phyloP scores from a whole-genome alignment of 1,284 basidiomycete species.

The Somion occarium region DNA sequence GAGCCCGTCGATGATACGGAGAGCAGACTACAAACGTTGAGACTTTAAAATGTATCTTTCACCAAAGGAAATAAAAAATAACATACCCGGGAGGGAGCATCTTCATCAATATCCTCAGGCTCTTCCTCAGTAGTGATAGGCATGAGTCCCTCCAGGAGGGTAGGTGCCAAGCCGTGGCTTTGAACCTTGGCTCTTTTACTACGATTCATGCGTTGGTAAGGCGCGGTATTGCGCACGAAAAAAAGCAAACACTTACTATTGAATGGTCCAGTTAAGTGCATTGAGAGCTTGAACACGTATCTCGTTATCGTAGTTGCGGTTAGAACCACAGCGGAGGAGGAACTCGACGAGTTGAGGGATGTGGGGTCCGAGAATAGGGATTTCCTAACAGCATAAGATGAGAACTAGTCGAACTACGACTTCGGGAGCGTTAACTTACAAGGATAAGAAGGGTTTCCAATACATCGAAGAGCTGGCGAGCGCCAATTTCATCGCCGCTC shows the following conservation, averaged over 20 bases:
- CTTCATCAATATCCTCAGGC: slow-evolving; percentile 86
- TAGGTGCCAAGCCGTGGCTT: slow-evolving; percentile 78
- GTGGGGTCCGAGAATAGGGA: slow-evolving; percentile 87
- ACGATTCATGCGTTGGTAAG: slow-evolving; percentile 11
- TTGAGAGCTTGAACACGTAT: slow-evolving; percentile 92
- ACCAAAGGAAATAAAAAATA: not conserved
- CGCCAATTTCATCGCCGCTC: slow-evolving; percentile 74
- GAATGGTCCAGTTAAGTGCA: slow-evolving; percentile 93
- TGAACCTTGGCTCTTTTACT: slow-evolving; percentile 98
- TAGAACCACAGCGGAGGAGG: slow-evolving; percentile 83
- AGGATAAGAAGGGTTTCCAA: slow-evolving; percentile 94
- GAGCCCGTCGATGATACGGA: slow-evolving; percentile 93
- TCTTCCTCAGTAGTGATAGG: slow-evolving; percentile 91
- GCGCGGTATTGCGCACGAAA: slow-evolving; percentile 3
- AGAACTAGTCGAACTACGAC: not conserved
- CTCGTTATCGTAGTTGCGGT: slow-evolving; percentile 74
- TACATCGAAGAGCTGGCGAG: slow-evolving; percentile 91
- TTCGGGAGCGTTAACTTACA: slow-evolving; percentile 36
- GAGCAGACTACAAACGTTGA: slow-evolving; percentile 59
- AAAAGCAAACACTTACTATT: slow-evolving; percentile 56
- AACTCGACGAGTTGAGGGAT: slow-evolving; percentile 88
- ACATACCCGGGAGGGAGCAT: slow-evolving; percentile 84
- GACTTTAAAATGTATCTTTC: too few species aligned
- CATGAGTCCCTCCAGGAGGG: slow-evolving; percentile 90
- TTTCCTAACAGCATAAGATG: slow-evolving; percentile 55